Base-by-base conservation (phyloP, 1,139 yeast species). In the Meyerozyma athensensis region DNA sequence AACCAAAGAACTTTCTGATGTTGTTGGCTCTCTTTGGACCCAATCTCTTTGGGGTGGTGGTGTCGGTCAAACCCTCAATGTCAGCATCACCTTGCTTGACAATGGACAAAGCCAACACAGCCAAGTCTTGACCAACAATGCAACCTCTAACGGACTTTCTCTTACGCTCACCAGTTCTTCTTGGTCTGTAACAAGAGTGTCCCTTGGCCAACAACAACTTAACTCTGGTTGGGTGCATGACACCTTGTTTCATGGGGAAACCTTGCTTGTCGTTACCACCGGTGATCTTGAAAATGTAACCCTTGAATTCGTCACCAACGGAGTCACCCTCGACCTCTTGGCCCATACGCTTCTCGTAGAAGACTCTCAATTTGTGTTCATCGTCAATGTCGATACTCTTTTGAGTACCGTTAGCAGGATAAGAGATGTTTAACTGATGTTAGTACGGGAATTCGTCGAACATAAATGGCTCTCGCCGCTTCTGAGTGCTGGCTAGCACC, bases 211-310 rank as follows among this genome's bases (percentile, higher is more conserved):
- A 80, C 69, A 94, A 81, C 64, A 92, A 83, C 73, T 86, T 89
- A 63, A 94, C 97, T 85, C 98, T 95, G 82, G 95, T 87, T 75
- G 98, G 97, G 80, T 87, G 95, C 82, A 92, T 79, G 56, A 92
- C 98, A 83, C 97, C 97, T 79, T 92, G 98, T 77, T 90, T 92
- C 98, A 94, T 92, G 77, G 98, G 97, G 96, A 92, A 94, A 80
- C 98, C 98, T 81, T 92, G 98, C 79, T 92, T 92, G 80, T 92
- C 98, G 86, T 94, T 94, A 84, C 98, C 98, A 69, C 98, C 98
- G 60, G 97, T 77, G 74, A 92, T 90, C 81, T 82, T 92, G 86
- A 92, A 90, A 68, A 89, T 74, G 90, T 92, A 92, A 65, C 98
- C 98, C 77, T 89, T 90, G 94, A 90, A 90, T 77, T 90, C 97